Percentiles rank a stretch among this genome's conserved stretches.
Evolutionary conservation across 768 basidiomycete genomes (phyloP).

Genomic region (Hydnum rufescens): DNA sequence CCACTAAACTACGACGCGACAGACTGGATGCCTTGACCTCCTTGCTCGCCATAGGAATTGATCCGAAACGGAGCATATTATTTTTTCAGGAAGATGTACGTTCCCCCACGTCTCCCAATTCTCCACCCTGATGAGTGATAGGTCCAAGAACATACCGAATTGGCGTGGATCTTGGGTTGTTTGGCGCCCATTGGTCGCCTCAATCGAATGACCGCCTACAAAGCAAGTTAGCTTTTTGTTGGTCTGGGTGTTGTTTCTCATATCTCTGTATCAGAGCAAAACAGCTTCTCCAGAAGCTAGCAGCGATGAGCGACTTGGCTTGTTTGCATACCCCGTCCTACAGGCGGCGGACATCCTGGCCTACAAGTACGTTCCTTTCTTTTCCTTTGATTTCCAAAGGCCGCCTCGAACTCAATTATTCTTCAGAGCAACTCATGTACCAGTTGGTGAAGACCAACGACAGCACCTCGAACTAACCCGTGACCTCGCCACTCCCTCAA

Average conservation of each 20-base stretch:
- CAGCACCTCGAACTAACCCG: constrained; percentile 84
- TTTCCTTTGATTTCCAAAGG: background rate
- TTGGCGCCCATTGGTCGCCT: constrained; percentile 66
- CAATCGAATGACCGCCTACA: constrained; percentile 92
- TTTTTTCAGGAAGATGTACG: constrained; percentile 84
- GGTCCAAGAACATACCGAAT: constrained; percentile 69
- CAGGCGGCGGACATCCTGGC: constrained; percentile 85
- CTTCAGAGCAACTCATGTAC: constrained; percentile 70
- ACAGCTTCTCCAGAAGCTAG: constrained; percentile 50
- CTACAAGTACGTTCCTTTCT: constrained; percentile 38
- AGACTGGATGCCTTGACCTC: constrained; percentile 50
- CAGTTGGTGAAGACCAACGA: constrained; percentile 89
- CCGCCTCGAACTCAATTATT: background rate
- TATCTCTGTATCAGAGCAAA: constrained; percentile 27
- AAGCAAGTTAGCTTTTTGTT: constrained; percentile 28
- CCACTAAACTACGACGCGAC: constrained; percentile 35
- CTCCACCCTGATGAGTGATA: constrained; percentile 17
- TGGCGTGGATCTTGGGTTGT: constrained; percentile 81
- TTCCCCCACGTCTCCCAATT: constrained; percentile 1
- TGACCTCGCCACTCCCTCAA: constrained; percentile 78
- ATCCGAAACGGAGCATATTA: constrained; percentile 49
- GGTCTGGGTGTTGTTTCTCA: background rate
- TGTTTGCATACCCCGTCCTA: constrained; percentile 83
- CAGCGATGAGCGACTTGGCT: constrained; percentile 56
- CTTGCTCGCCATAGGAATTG: constrained; percentile 67